phyloP scores from a whole-genome alignment of 2,329 filamentous ascomycete species.

The Nannizziopsis arthrosporioides region DNA sequence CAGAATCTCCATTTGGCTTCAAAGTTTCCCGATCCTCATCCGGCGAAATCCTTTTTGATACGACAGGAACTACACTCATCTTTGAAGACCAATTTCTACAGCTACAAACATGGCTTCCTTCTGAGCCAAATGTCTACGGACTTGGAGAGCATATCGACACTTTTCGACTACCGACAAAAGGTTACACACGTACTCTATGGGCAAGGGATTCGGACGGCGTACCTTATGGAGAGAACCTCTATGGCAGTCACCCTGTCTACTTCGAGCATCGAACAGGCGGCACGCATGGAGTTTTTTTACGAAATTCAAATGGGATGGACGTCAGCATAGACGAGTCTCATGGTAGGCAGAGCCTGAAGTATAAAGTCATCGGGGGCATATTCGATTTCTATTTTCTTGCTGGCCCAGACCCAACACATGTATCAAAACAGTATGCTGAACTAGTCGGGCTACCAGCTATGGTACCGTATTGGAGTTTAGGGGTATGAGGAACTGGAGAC shows the following conservation, averaged over 20 bases:
- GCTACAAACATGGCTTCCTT: constrained; percentile 53
- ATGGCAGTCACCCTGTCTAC: constrained; percentile 68
- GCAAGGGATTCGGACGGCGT: background rate
- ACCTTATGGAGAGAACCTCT: constrained; percentile 45
- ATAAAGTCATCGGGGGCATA: background rate
- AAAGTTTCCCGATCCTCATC: constrained; percentile 46
- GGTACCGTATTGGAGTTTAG: constrained; percentile 3
- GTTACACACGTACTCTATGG: constrained; percentile 53
- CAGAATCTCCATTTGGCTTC: constrained; percentile 45
- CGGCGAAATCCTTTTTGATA: constrained; percentile 58
- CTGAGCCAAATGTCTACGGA: constrained; percentile 65
- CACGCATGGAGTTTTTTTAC: background rate
- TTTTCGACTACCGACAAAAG: constrained; percentile 55
- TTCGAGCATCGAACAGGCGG: constrained; percentile 52
- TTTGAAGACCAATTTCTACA: constrained; percentile 72
- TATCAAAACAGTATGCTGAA: constrained; percentile 1
- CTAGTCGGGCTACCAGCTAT: background rate
- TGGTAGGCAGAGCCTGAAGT: background rate
- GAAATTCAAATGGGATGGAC: constrained; percentile 2
- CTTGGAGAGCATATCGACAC: constrained; percentile 62
- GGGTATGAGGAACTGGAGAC: background rate
- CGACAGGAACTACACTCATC: constrained; percentile 51
- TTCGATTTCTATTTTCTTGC: background rate
- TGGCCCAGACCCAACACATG: background rate
- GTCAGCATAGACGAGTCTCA: background rate